These are phyloP conservation scores for Teratosphaeria nubilosa DNA, from an alignment of 2,329 filamentous ascomycete species.

Conservation along the genomic window DNA sequence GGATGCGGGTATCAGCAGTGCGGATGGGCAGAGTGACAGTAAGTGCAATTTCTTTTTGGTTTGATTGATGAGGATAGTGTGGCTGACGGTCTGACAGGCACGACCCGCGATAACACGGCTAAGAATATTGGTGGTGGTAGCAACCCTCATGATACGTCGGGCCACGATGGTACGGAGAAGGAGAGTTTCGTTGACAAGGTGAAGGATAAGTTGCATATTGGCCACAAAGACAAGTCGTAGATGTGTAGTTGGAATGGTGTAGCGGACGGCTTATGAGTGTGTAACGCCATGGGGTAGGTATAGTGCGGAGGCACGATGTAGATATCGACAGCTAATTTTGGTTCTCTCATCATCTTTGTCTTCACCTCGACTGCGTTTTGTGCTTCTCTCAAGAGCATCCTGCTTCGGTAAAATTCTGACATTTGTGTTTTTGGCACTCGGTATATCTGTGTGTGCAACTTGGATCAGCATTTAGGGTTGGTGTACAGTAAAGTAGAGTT, in stretches of 20 bases:
- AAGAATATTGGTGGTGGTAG: constrained; percentile 17
- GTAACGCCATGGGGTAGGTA: background rate
- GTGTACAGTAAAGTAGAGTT: no score
- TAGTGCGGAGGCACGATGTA: background rate
- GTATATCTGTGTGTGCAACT: no score
- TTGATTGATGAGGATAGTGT: background rate
- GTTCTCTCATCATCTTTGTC: background rate
- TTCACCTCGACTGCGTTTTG: background rate
- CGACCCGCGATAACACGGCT: constrained; percentile 19
- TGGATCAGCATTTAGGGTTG: no score
- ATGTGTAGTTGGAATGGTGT: background rate
- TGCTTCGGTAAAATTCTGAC: no score
- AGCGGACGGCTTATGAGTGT: background rate
- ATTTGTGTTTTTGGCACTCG: no score
- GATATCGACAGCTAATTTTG: background rate
- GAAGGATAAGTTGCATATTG: constrained; percentile 19
- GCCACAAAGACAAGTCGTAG: constrained; percentile 3
- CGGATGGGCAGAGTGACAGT: constrained; percentile 19
- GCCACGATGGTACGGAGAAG: constrained; percentile 10
- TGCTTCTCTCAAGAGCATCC: no score
- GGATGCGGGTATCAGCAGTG: constrained; percentile 10
- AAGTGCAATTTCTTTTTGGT: constrained; percentile 7
- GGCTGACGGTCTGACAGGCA: constrained; percentile 8
- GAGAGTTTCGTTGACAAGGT: constrained; percentile 18
- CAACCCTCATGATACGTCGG: background rate